Conservation (phyloP, 2,329 filamentous ascomycete species). For the Metarhizium humberi region DNA sequence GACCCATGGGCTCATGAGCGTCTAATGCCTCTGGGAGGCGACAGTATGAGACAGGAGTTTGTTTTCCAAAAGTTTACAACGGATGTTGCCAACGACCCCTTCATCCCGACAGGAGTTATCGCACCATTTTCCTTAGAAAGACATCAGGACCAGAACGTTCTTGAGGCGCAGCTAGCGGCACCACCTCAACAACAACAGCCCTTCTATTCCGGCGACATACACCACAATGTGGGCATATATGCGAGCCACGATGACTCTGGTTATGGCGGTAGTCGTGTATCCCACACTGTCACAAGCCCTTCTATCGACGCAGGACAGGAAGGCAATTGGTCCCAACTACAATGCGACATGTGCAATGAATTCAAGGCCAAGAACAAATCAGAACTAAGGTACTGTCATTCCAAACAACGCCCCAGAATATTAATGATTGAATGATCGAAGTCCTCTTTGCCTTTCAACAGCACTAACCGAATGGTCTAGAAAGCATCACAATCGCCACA, state of each 20-base stretch:
- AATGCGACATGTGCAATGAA: neutral
- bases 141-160: neutral
- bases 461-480: conserved; percentile 30
- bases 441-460: neutral
- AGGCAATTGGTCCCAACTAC: neutral
- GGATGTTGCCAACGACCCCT: neutral
- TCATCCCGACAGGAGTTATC: neutral
- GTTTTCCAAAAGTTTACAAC: neutral
- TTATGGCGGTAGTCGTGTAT: conserved; percentile 32
- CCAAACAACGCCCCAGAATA: neutral
- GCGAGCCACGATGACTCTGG: conserved; percentile 30
- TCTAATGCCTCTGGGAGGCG: neutral
- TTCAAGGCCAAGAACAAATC: conserved; percentile 6
- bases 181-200: neutral
- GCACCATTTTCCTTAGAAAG: neutral
- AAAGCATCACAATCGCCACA: conserved; percentile 66
- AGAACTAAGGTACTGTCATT: conserved; percentile 3
- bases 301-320: conserved; percentile 29
- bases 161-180: neutral
- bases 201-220: conserved; percentile 9
- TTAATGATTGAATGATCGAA: neutral
- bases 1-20: neutral
- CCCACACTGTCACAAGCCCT: conserved; percentile 31
- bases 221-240: conserved; percentile 19
- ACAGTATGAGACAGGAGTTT: neutral